Percentiles rank a stretch among this genome's conserved stretches.
Conservation (phyloP, 768 basidiomycete species). For the Sporobolomyces phaffii region DNA sequence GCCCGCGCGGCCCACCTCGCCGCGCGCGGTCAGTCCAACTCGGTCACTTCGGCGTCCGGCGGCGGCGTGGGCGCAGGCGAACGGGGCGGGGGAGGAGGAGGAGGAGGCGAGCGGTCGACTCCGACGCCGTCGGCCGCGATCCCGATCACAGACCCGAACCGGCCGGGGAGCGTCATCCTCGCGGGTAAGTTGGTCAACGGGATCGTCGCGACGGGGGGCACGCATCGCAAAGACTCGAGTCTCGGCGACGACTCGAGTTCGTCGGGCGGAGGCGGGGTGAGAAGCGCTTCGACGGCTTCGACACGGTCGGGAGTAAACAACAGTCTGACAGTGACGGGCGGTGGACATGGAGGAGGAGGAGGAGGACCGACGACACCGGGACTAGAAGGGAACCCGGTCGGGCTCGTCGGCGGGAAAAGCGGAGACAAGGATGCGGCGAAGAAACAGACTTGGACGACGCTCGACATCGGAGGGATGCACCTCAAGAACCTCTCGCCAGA, state of each 20-base stretch:
- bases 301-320: constrained; percentile 6
- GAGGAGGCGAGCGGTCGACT: not conserved
- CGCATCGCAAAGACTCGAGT: constrained; percentile 10
- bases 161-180: constrained; percentile 17
- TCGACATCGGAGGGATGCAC: constrained; percentile 93
- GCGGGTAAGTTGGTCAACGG: constrained; percentile 1
- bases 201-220: not conserved
- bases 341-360: not conserved
- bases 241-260: constrained; percentile 13
- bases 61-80: not conserved
- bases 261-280: constrained; percentile 1
- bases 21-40: constrained; percentile 74
- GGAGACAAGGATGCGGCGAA: constrained; percentile 12
- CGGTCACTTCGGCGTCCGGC: constrained; percentile 64
- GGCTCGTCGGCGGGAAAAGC: not conserved
- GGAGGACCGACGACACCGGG: constrained; percentile 10
- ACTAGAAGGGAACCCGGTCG: constrained; percentile 12
- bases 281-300: constrained; percentile 25
- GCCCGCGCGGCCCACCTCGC: constrained; percentile 94
- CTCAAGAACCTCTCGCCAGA: constrained; percentile 84
- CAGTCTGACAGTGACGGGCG: not conserved
- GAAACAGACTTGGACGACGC: constrained; percentile 60
- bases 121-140: constrained; percentile 56
- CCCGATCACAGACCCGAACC: constrained; percentile 53
- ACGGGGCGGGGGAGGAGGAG: not conserved